phyloP scores from a whole-genome alignment of 306 rosid species.

The Pueraria montana region DNA sequence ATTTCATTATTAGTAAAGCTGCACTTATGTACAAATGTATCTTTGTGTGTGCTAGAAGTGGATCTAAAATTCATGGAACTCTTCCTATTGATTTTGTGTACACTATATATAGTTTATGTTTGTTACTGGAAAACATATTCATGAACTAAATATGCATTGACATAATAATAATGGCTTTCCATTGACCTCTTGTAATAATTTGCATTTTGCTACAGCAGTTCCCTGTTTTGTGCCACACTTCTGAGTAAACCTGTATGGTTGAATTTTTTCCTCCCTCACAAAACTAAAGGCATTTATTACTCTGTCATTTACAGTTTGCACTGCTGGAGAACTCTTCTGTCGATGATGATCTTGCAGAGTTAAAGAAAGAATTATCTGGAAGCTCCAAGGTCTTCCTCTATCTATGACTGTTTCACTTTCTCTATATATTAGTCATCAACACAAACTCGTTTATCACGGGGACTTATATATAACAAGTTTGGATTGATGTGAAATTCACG shows the following conservation, averaged over 20 bases:
- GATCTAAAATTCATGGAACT: not conserved
- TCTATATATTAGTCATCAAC: conserved; percentile 4
- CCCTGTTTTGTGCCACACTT: conserved; percentile 2
- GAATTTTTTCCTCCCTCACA: not conserved
- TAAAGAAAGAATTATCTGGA: conserved; percentile 62
- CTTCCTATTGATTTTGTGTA: conserved; percentile 2
- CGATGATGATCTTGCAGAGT: conserved; percentile 68
- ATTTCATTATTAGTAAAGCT: not conserved
- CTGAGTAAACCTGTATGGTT: not conserved
- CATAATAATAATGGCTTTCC: not conserved
- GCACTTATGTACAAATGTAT: not conserved
- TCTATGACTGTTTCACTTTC: conserved; percentile 12
- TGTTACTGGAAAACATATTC: not conserved
- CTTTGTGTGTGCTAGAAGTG: not conserved
- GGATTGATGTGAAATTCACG: not conserved
- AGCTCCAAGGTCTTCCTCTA: conserved; percentile 61
- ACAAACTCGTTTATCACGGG: not conserved
- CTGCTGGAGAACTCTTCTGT: conserved; percentile 72
- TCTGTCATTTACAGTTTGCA: conserved; percentile 63
- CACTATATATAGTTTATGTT: not conserved
- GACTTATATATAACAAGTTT: not conserved
- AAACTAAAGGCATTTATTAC: conserved; percentile 4
- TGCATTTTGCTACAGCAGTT: not conserved
- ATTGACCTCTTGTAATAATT: not conserved
- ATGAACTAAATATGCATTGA: not conserved